A percentile compares a stretch with the other conserved stretches of the same genome.
phyloP scores from a whole-genome alignment of 2,329 filamentous ascomycete genomes.

The Phialemoniopsis sp. region DNA sequence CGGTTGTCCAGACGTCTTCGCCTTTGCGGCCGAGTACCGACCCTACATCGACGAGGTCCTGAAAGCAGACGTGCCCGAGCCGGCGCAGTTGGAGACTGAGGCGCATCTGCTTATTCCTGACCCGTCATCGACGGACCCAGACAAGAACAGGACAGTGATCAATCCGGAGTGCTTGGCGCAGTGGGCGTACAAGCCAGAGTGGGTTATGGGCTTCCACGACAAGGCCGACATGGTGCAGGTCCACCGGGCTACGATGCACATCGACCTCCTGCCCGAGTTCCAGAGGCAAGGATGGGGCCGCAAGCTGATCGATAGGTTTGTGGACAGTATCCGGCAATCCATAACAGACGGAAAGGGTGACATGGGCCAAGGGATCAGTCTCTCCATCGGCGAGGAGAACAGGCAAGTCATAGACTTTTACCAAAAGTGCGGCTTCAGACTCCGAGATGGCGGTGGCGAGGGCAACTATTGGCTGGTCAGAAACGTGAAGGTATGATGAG shows the following conservation, averaged over 20 bases:
- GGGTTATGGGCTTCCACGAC: slow-evolving; percentile 30
- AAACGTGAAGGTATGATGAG: too few relatives aligned
- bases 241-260: slow-evolving; percentile 43
- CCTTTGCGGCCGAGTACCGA: slow-evolving; percentile 30
- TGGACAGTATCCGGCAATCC: slow-evolving; percentile 27
- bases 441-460: slow-evolving; percentile 25
- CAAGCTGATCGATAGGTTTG: slow-evolving; percentile 32
- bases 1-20: slow-evolving; percentile 35
- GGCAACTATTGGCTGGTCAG: too few relatives aligned
- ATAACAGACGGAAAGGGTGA: slow-evolving; percentile 7
- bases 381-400: slow-evolving; percentile 42
- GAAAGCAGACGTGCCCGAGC: slow-evolving; percentile 17
- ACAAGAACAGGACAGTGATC: slow-evolving; percentile 7
- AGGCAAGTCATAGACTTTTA: slow-evolving; percentile 43
- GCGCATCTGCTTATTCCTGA: slow-evolving; percentile 23
- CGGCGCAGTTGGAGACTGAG: slow-evolving; percentile 17
- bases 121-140: slow-evolving; percentile 7
- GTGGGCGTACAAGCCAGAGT: slow-evolving; percentile 32
- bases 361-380: slow-evolving; percentile 32
- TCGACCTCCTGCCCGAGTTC: slow-evolving; percentile 37
- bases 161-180: slow-evolving; percentile 33
- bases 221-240: slow-evolving; percentile 25
- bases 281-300: slow-evolving; percentile 41
- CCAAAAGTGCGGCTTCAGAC: slow-evolving; percentile 38
- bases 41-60: slow-evolving; percentile 32